Base-by-base conservation (phyloP, 192 early-diverging fungal species). In the Pilaira anomala region DNA sequence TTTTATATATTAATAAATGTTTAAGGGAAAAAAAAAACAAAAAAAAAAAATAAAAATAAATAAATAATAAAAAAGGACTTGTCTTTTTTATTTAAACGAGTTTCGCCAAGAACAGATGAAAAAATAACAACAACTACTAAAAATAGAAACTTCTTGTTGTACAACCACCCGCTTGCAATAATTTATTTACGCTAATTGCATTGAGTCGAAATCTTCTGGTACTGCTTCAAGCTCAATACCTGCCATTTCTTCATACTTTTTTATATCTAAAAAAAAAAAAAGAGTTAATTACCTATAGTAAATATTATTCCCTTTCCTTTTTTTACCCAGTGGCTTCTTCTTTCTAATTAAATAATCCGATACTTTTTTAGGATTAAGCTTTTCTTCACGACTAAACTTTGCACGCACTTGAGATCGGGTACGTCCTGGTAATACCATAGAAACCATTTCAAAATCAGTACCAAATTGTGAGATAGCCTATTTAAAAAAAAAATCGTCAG, bases 401-500 rank as follows among this genome's bases (percentile, higher is more conserved):
- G 66, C n/a, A 21, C 67, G 67, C 19, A 75, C 36, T 28, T 70
- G 63, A n/a, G 21, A 48, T 24, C 73, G 44, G 12, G 59, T 62
- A 46, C 73, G 33, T 9, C 48, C 56, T 11, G 67, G 67, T 3
- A 75, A 26, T 16, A 75, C 16, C 0, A 40, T 55, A 21, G 67
- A 45, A 14, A 75, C 66, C 64, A 70, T 75, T 40, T 75, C 62
- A 28, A 75, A 75, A 59, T 75, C 73, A 14, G 73, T 75, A 9
- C 73, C 73, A 64, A 63, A 75, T 12, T 70, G 64, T 16, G 67
- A 42, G 5, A 75, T 13, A 5, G 61, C 59, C 73, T 75, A 22
- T 28, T 3, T 5, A n/a, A 19, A 24, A 52, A 58, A 14, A 64
- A 45, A 18, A 14, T 30, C 11, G 55, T 14, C 24, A 24, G 8